Evolutionary conservation across 1,284 basidiomycete genomes (phyloP), one percentile per base, ranked within the genome.

Genomic region (Kwoniella shivajii): DNA sequence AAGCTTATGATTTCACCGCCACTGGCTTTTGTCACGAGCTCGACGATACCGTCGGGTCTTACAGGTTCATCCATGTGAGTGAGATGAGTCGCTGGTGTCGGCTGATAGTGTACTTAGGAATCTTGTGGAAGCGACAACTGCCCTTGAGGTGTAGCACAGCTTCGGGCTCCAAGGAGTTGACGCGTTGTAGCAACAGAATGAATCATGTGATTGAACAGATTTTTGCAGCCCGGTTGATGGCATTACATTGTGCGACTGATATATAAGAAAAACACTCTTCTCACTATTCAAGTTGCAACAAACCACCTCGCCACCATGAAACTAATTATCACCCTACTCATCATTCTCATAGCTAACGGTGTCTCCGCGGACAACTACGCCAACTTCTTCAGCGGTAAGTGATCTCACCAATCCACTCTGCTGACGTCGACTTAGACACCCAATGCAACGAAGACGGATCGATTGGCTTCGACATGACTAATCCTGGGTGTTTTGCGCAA

Each of bases 401-500:
- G n/a, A 18, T 5, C 22, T 14, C 18, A 42, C 7, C n/a, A n/a
- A n/a, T n/a, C n/a, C n/a, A n/a, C n/a, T n/a, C n/a, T n/a, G n/a
- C n/a, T n/a, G n/a, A n/a, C n/a, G n/a, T n/a, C n/a, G n/a, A n/a
- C n/a, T n/a, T 20, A 46, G 43, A 53, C 51, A 29, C 29, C 6
- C 33, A 43, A 41, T 53, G 51, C 30, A 53, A 45, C 42, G 42
- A 27, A 33, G 51, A 53, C 41, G 51, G 51, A 18, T 53, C 51
- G 20, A 53, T 53, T 27, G 51, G 51, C 16, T 53, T 53, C 33
- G 51, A 53, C 26, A 53, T 53, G 51, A 43, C 42, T 43, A 53
- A 53, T 26, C 42, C 42, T 16, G 51, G 51, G n/a, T 53, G 51
- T 24, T 53, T 53, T 18, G 42, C 43, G n/a, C 43, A 46, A 36